Evolutionary conservation across 306 rosid genomes (phyloP).

Genomic region (Prunus mongolica): DNA sequence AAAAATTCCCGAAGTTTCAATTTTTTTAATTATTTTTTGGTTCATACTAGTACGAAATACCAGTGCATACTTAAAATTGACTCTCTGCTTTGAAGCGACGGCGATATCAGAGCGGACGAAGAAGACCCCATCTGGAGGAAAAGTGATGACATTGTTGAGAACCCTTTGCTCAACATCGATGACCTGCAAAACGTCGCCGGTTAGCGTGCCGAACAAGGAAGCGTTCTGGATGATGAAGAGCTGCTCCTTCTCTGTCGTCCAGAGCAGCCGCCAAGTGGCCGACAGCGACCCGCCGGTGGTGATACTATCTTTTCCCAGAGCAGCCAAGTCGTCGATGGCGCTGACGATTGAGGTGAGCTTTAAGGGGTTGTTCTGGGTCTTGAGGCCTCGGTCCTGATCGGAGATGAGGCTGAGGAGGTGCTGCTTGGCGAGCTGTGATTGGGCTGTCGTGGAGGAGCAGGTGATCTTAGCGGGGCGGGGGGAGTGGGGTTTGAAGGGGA

Average conservation of each 20-base stretch:
- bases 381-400: conserved; percentile 79
- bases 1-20: background rate
- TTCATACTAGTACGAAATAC: background rate
- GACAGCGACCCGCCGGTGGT: conserved; percentile 67
- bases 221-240: conserved; percentile 83
- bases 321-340: conserved; percentile 58
- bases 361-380: conserved; percentile 47
- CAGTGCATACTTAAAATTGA: conserved; percentile 68
- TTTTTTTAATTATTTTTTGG: background rate
- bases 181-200: conserved; percentile 91
- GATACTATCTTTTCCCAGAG: conserved; percentile 34
- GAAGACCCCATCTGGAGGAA: conserved; percentile 94
- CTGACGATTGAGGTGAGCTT: conserved; percentile 48
- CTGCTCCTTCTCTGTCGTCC: conserved; percentile 99
- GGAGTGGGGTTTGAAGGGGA: conserved; percentile 17
- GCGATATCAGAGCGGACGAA: conserved; percentile 75
- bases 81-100: conserved; percentile 70
- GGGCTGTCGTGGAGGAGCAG: conserved; percentile 54
- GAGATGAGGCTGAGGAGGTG: conserved; percentile 66
- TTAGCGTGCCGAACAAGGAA: conserved; percentile 58
- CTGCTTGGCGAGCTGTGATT: conserved; percentile 50
- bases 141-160: conserved; percentile 83
- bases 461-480: conserved; percentile 29
- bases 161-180: conserved; percentile 53
- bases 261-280: conserved; percentile 80